Evolutionary conservation across 1,284 basidiomycete genomes (phyloP), one percentile per base, ranked within the genome.

Genomic region (Omphalotus olearius): DNA sequence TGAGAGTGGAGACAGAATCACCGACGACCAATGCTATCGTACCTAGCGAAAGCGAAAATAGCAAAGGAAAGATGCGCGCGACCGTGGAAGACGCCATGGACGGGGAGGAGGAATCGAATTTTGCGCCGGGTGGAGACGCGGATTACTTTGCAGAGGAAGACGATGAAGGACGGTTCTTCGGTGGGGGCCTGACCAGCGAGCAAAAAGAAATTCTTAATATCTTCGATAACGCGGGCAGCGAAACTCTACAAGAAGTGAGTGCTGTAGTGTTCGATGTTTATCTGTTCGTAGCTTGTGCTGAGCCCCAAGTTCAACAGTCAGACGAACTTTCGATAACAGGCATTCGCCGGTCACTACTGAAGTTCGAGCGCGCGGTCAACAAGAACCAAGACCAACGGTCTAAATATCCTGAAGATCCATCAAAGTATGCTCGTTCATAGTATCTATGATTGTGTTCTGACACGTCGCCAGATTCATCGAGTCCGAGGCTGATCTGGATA

Each of bases 331-430:
- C 84, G 4, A 69, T 88, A 1, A 81, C 83, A 2, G 76, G 79
- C 20, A 78, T 96, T 11, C 82, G 91, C 49, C 80, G 88, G 59
- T 73, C 89, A 53, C 73, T 99, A 11, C 71, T 91, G 30, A 79
- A 82, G 39, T 90, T 99, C 58, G 95, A 99, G 68, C 80, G 91
- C 17, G 83, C 91, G 1, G 88, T 91, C 26, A 86, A 89, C 63
- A 96, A 92, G 71, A 99, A 99, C 66, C 90, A 95, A 60, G 92
- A 97, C 66, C 88, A 97, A 66, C 78, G 96, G 26, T 93, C 92
- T 7, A 95, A 95, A 67, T 91, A 88, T 64, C 88, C 91, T 0
- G 80, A 91, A 54, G 91, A 96, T 59, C 94, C 94, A 1, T 80
- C 91, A 43, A 96, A 90, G 93, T 94, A 60, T 51, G 81, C 68